Conservation (phyloP, 176 grass and related monocot species). For the Triticum timopheevii region DNA sequence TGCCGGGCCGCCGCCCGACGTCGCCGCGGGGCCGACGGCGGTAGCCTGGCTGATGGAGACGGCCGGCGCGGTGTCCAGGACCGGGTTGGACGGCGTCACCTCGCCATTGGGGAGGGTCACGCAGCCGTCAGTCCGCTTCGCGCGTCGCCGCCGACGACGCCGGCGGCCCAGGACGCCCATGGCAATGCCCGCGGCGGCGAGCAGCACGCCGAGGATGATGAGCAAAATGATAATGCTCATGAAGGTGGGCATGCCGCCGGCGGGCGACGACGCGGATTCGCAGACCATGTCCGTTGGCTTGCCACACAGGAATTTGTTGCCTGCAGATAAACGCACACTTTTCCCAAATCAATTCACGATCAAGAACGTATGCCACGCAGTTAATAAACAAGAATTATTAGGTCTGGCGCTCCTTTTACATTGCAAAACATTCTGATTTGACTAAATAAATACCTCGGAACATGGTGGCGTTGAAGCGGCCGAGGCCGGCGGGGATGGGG, state of each 20-base stretch:
- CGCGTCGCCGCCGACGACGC: neutral
- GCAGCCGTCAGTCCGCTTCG: neutral
- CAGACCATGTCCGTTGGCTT: slow-evolving; percentile 51
- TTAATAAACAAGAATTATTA: too few relatives aligned
- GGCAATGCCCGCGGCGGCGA: slow-evolving; percentile 7
- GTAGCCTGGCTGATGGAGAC: slow-evolving; percentile 35
- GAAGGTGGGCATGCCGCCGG: slow-evolving; percentile 7
- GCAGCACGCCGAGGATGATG: slow-evolving; percentile 38
- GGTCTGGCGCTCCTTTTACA: too few relatives aligned
- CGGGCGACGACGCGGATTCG: neutral
- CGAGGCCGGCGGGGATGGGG: slow-evolving; percentile 53
- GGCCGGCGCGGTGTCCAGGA: slow-evolving; percentile 39
- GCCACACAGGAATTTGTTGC: slow-evolving; percentile 73
- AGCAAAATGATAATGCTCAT: slow-evolving; percentile 23
- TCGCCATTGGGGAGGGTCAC: slow-evolving; percentile 18
- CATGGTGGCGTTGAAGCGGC: slow-evolving; percentile 54
- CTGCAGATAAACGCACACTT: slow-evolving; percentile 30
- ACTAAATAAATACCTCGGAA: slow-evolving; percentile 48
- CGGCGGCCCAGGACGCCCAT: slow-evolving; percentile 12
- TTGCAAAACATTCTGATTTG: neutral
- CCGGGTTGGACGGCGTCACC: slow-evolving; percentile 47
- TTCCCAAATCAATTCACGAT: slow-evolving; percentile 5
- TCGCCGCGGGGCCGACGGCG: neutral
- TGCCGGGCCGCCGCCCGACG: neutral
- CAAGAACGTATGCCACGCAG: neutral